A percentile compares a stretch with the other conserved stretches of the same genome.
Conservation (phyloP, 1,139 yeast species). For the Taiozyma sp. region DNA sequence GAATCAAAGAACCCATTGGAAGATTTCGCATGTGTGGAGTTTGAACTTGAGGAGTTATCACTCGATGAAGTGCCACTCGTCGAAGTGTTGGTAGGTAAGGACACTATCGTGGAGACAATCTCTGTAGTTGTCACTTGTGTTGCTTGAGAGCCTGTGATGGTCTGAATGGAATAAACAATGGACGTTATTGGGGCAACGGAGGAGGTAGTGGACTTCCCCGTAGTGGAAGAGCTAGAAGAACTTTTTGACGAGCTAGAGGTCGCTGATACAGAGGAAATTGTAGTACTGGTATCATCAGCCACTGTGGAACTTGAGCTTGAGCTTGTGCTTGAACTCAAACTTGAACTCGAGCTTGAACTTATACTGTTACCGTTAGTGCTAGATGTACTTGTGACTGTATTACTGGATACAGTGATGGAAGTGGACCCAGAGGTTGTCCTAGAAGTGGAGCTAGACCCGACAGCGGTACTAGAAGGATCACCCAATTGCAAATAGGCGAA, state of each 20-base stretch:
- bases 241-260: conserved; percentile 2
- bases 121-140: conserved; percentile 23
- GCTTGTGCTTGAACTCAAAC: too few relatives aligned
- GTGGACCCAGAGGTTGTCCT: neutral
- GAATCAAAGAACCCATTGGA: conserved; percentile 28
- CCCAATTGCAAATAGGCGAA: neutral
- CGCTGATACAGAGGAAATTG: conserved; percentile 1
- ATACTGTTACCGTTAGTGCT: neutral
- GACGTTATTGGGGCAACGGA: conserved; percentile 20
- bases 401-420: neutral
- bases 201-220: conserved; percentile 1
- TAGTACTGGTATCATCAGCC: neutral
- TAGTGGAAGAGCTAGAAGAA: neutral
- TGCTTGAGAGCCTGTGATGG: conserved; percentile 25
- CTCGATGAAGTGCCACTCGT: neutral
- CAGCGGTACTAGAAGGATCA: conserved; percentile 1
- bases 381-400: neutral
- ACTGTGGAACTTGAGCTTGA: too few relatives aligned
- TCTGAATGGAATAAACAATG: conserved; percentile 24
- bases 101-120: conserved; percentile 24
- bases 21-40: conserved; percentile 1
- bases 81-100: conserved; percentile 13
- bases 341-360: neutral
- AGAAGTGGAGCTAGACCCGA: conserved; percentile 4
- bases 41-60: conserved; percentile 1